Evolutionary conservation across 768 basidiomycete species (phyloP).

Genomic region (Hydnum rufescens): DNA sequence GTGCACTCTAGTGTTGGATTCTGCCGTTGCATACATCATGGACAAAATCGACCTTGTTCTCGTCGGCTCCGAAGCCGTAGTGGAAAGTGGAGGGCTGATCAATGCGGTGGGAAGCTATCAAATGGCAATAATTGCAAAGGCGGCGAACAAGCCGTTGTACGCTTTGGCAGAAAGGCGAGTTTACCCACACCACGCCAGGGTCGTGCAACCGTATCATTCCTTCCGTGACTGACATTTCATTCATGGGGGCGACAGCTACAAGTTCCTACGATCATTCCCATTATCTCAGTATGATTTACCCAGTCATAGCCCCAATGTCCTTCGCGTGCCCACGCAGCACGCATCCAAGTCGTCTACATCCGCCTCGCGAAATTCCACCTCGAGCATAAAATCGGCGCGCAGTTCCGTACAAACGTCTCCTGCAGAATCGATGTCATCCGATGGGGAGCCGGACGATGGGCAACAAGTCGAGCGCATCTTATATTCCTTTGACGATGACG

Average conservation of each 20-base stretch:
- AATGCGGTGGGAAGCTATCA: constrained; percentile 92
- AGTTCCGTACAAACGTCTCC: constrained; percentile 6
- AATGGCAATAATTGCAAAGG: constrained; percentile 89
- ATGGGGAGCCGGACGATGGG: not conserved
- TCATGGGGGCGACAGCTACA: constrained; percentile 41
- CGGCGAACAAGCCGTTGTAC: constrained; percentile 89
- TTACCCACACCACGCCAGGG: not conserved
- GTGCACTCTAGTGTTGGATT: constrained; percentile 85
- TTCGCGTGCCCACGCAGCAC: constrained; percentile 35
- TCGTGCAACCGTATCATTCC: constrained; percentile 11
- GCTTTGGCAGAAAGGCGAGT: constrained; percentile 73
- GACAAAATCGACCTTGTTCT: constrained; percentile 88
- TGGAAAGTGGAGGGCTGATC: constrained; percentile 83
- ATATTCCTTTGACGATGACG: constrained; percentile 34
- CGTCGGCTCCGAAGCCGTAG: constrained; percentile 94
- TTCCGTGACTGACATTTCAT: not conserved
- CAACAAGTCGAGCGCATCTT: constrained; percentile 7
- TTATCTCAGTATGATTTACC: constrained; percentile 80
- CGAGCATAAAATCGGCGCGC: not conserved
- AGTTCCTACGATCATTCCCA: constrained; percentile 92
- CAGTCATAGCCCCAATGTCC: constrained; percentile 52
- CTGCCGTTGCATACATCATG: constrained; percentile 94
- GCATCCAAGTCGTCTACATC: constrained; percentile 16
- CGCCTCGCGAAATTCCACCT: not conserved
- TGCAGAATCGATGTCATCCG: constrained; percentile 1